Base-by-base conservation (phyloP, 1,284 basidiomycete genomes). In the Amylostereum chailletii region DNA sequence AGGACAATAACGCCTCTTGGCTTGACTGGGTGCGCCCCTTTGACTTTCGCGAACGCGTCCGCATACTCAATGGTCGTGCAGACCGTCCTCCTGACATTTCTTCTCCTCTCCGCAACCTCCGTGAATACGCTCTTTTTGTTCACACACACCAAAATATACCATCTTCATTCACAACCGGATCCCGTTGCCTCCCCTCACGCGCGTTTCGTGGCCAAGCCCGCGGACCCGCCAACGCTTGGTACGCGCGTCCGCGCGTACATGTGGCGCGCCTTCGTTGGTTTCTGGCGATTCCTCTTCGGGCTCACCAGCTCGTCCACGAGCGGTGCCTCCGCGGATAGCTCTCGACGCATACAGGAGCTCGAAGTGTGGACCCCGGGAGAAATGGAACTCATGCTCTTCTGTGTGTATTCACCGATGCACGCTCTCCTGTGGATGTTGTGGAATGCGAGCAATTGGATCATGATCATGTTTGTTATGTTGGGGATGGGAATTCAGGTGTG, bases 341-440 rank as follows among this genome's bases (percentile, higher is more conserved):
- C 52, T 49, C 45, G 64, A 46, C 63, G 65, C 42, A 68, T 90
- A 19, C 86, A 89, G 60, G 81, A 87, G 60, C 66, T 92, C 47
- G 80, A 86, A 52, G 72, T 87, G 38, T 92, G 89, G 89, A 70
- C 73, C 5, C 88, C 89, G 2, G 81, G 79, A n/a, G 77, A 81
- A 55, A 65, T 88, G 42, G 84, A 89, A 60, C 69, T 80, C 55
- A 71, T 71, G 53, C 65, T 91, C 33, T 84, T 91, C 54, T 73
- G 76, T 45, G 65, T 89, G 33, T 92, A 90, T 65, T 90, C 89
- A 2, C 89, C 89, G 36, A 77, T 75, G 33, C 85, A 90, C 58
- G 72, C 76, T 3, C 61, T 88, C 41, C 61, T 90, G 55, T 90
- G 87, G 86, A 75, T 81, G 63, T 77, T 77, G 50, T 81, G 81